These are phyloP conservation scores for Rhizopus arrhizus DNA, from an alignment of 371 early-diverging fungal species.

Conservation along the genomic window DNA sequence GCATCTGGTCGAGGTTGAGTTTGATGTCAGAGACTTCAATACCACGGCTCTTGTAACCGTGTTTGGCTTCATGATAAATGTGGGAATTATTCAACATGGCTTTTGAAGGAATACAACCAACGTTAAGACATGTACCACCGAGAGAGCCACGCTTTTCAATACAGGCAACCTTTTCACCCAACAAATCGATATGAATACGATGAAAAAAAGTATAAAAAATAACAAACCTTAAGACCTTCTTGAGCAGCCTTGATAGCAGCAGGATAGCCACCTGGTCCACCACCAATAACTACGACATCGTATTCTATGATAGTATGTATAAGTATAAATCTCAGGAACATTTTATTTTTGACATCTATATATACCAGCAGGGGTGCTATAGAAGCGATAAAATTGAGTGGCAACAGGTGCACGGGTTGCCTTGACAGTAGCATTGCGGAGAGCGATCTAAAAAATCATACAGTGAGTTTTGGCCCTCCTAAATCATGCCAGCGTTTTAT, in stretches of 20 bases:
- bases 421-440: conserved; percentile 57
- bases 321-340: background rate
- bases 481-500: background rate
- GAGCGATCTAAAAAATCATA: conserved; percentile 51
- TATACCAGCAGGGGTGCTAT: conserved; percentile 62
- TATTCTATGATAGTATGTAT: conserved; percentile 57
- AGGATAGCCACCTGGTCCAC: conserved; percentile 98
- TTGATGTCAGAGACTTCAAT: conserved; percentile 88
- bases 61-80: conserved; percentile 91
- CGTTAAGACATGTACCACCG: conserved; percentile 98
- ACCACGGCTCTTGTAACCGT: conserved; percentile 91
- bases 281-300: conserved; percentile 90
- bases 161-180: conserved; percentile 82
- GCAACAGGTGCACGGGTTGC: conserved; percentile 59
- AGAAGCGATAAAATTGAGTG: conserved; percentile 60
- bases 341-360: background rate
- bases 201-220: background rate
- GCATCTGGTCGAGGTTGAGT: conserved; percentile 85
- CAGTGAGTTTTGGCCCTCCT: background rate
- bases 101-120: conserved; percentile 99
- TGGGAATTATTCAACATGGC: conserved; percentile 98
- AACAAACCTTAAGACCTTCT: conserved; percentile 87
- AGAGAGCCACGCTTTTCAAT: conserved; percentile 95
- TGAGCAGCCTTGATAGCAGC: conserved; percentile 99
- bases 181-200: background rate